Evolutionary conservation across 2,329 filamentous ascomycete species (phyloP), one percentile per base, ranked within the genome.

Genomic region (Chlorencoelia australis): DNA sequence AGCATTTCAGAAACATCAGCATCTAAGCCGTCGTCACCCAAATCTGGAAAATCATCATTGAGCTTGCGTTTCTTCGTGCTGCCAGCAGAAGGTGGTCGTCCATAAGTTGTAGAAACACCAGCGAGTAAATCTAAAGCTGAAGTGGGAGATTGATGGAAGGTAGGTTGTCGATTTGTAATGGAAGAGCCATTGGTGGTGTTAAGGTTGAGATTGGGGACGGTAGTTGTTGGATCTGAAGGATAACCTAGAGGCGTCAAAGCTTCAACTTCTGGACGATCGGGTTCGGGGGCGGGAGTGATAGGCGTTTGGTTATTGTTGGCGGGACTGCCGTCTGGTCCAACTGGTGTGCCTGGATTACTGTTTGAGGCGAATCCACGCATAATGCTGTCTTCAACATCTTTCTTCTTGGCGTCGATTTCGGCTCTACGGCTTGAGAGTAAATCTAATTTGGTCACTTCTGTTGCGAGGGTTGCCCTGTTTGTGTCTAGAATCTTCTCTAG

Each of bases 301-400:
- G 59, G 60, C 22, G 27, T 56, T 48, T 44, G 51, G 43, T 53
- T 25, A 29, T 39, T 51, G 5, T 38, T 47, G 25, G 50, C 48
- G 20, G 58, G 59, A 26, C 53, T 54, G n/a, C 61, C 43, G 48
- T 66, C 54, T 32, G 65, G 63, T 3, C 67, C 64, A 3, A 67
- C 62, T 7, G 73, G 65, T 7, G 60, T 59, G 30, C 65, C 61
- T 14, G 65, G 62, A 39, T 73, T 68, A 35, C 65, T 66, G 7
- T 77, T 71, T 1, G 74, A 71, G 10, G 77, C 75, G 15, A 94
- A 70, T 7, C 84, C 85, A 34, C 82, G 76, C 72, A 98, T 86
- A 48, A 98, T 96, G 32, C 76, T 80, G 47, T 89, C 76, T 59
- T 98, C 91, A 6, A 98, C 87, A 31, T 91, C 82, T 35, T 79